phyloP scores from a whole-genome alignment of 1,284 basidiomycete genomes.

The Mycena citricolor region DNA sequence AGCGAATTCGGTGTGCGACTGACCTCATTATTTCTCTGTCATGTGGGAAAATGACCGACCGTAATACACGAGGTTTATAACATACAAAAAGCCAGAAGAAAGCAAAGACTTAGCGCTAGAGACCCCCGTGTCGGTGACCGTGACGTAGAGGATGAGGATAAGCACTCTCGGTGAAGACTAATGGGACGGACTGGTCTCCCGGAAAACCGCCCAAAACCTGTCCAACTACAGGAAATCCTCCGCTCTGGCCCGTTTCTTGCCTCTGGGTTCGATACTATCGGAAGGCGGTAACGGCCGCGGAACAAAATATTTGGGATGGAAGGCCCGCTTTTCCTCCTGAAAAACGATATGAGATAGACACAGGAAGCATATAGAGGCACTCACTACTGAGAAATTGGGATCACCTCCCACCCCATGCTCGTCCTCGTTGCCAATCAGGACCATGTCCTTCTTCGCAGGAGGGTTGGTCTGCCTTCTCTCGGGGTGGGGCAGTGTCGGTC shows the following conservation, averaged over 20 bases:
- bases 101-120: too few species aligned
- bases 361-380: constrained; percentile 28
- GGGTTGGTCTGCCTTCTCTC: constrained; percentile 63
- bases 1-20: constrained; percentile 13
- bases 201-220: constrained; percentile 1
- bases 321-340: constrained; percentile 82
- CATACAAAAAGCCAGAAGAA: constrained; percentile 19
- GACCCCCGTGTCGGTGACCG: too few species aligned
- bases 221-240: constrained; percentile 67
- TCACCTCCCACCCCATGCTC: constrained; percentile 41
- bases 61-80: constrained; percentile 28
- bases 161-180: constrained; percentile 15
- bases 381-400: constrained; percentile 72
- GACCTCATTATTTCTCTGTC: constrained; percentile 15
- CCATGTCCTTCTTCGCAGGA: constrained; percentile 73
- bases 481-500: constrained; percentile 57
- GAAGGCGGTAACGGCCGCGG: constrained; percentile 40
- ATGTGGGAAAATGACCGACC: constrained; percentile 28
- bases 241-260: constrained; percentile 75
- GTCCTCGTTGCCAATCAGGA: constrained; percentile 57
- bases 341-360: constrained; percentile 11
- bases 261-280: constrained; percentile 56
- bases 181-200: constrained; percentile 21
- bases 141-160: too few species aligned
- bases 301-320: constrained; percentile 71